Base-by-base conservation (phyloP, 345 rosid species). In the Pugionium cornutum region DNA sequence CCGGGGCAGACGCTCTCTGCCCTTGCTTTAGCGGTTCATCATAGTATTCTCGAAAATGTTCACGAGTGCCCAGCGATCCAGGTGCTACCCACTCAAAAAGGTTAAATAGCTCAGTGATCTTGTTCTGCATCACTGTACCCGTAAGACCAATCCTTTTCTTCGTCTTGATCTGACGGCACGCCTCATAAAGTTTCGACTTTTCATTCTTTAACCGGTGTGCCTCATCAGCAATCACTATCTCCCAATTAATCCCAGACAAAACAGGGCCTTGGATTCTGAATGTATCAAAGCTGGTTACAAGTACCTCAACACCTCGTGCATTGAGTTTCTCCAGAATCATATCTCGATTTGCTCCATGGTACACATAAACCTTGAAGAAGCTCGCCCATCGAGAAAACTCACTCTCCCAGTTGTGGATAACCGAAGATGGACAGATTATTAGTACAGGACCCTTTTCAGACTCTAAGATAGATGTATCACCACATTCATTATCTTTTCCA, bases 51-150 rank as follows among this genome's bases (percentile, higher is more conserved):
- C 91, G 77, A 62, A 92, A 92, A 78, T 92, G 98, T 71, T 92
- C 95, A 37, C 95, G 77, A 30, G 92, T 86, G 29, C 98, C 98
- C 59, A 92, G 53, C 5, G 90, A 86, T 40, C 92, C 88, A 0
- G 97, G 97, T 2, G 96, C 82, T 30, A 86, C 98, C 97, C 91
- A 92, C 29, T 92, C 90, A 63, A 89, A 90, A 35, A 92, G 87
- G 72, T 88, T 89, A 58, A 88, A 92, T 46, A 92, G 78, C 70
- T 89, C 98, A 89, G 81, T 83, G 26, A 92, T 86, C 78, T 86
- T 92, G 73, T 92, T 92, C 78, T 92, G 97, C 96, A 92, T 83
- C 60, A 86, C 72, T 5, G 97, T 92, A 69, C 98, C 97, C 0
- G 98, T 92, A 27, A 92, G 87, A 75, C 97, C 98, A 9, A 89